phyloP scores from a whole-genome alignment of 2,329 filamentous ascomycete species.

The Colletotrichum echinochloae region DNA sequence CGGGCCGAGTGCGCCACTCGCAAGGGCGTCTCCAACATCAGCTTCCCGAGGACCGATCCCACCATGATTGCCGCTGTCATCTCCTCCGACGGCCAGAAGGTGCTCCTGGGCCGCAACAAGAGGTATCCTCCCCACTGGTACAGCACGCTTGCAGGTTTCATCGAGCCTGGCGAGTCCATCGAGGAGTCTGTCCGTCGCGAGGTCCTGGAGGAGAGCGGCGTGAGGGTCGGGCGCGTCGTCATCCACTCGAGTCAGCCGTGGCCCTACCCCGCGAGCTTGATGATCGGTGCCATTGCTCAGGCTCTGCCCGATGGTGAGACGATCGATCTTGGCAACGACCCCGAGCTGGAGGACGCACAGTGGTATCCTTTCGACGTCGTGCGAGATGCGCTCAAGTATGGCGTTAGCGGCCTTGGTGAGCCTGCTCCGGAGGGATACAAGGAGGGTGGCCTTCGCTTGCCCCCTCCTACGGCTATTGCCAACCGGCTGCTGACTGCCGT shows the following conservation, averaged over 20 bases:
- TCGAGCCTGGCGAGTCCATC: slow-evolving; percentile 86
- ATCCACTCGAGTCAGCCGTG: slow-evolving; percentile 89
- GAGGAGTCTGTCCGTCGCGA: slow-evolving; percentile 87
- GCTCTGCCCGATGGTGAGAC: slow-evolving; percentile 81
- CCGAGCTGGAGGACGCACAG: slow-evolving; percentile 88
- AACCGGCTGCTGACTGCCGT: slow-evolving; percentile 88
- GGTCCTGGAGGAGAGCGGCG: slow-evolving; percentile 88
- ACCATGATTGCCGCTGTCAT: slow-evolving; percentile 96
- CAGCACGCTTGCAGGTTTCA: slow-evolving; percentile 87
- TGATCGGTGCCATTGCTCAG: slow-evolving; percentile 91
- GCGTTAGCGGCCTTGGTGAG: slow-evolving; percentile 76
- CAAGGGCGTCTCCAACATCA: slow-evolving; percentile 88
- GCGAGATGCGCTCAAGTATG: slow-evolving; percentile 75
- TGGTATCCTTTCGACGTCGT: slow-evolving; percentile 91
- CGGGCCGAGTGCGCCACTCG: slow-evolving; percentile 83
- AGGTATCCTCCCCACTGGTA: slow-evolving; percentile 89
- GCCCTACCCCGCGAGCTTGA: slow-evolving; percentile 87
- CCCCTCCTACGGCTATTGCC: slow-evolving; percentile 90
- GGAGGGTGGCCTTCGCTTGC: slow-evolving; percentile 82
- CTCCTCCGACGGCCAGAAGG: slow-evolving; percentile 78
- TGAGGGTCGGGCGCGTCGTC: slow-evolving; percentile 80
- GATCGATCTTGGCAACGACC: slow-evolving; percentile 87
- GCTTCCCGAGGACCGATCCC: slow-evolving; percentile 91
- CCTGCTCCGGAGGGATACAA: slow-evolving; percentile 74
- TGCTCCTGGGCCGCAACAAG: slow-evolving; percentile 87